phyloP scores from a whole-genome alignment of 257 asterid species.

The Gynochthodes officinalis region DNA sequence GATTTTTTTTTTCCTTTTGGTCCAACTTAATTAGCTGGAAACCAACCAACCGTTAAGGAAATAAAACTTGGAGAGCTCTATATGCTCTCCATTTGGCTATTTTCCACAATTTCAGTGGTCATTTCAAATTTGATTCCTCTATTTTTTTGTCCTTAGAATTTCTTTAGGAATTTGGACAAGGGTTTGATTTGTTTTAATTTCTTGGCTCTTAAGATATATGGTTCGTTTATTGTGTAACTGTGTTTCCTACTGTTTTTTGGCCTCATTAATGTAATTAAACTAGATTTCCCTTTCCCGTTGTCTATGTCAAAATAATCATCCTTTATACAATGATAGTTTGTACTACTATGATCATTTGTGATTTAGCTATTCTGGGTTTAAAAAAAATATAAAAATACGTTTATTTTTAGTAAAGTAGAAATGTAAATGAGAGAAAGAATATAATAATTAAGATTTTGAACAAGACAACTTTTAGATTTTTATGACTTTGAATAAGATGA shows the following conservation, averaged over 20 bases:
- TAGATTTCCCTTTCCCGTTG: neutral
- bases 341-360: neutral
- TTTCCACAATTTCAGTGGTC: conserved; percentile 8
- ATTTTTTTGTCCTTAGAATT: neutral
- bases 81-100: conserved; percentile 31
- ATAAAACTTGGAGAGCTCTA: neutral
- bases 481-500: too few species aligned
- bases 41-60: neutral
- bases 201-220: too few species aligned
- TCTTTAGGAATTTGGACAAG: conserved; percentile 7
- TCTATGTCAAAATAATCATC: neutral
- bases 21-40: neutral
- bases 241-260: neutral
- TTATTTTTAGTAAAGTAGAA: too few species aligned
- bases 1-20: too few species aligned
- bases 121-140: neutral
- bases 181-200: conserved; percentile 2
- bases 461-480: too few species aligned
- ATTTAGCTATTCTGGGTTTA: too few species aligned
- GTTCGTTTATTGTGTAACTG: too few species aligned
- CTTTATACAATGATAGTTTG: neutral
- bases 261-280: neutral
- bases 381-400: too few species aligned
- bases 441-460: too few species aligned
- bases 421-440: too few species aligned